These are phyloP conservation scores for Aegilops longissima DNA, from an alignment of 176 grass and related monocot genomes.

Conservation along the genomic window DNA sequence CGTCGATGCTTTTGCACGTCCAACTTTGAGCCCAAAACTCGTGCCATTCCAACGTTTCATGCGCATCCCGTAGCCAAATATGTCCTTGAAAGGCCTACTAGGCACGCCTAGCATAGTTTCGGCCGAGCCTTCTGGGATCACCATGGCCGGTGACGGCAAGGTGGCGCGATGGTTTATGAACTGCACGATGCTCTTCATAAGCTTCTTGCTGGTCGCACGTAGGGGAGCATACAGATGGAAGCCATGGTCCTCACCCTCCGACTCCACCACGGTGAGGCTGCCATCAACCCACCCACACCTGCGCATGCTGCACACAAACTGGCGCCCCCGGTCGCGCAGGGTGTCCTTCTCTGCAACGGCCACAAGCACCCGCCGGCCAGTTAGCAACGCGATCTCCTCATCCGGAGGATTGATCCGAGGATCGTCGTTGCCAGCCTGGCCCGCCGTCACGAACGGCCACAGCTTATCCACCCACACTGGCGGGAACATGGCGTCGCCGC, in stretches of 20 bases:
- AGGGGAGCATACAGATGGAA: neutral
- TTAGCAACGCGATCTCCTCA: neutral
- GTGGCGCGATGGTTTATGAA: neutral
- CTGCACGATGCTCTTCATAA: neutral
- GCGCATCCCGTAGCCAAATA: neutral
- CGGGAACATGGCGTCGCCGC: neutral
- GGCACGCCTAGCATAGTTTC: neutral
- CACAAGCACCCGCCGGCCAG: neutral
- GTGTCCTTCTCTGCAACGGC: slow-evolving; percentile 5
- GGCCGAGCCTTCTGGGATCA: too few relatives aligned
- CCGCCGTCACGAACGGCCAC: slow-evolving; percentile 32
- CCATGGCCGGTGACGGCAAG: too few relatives aligned
- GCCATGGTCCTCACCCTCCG: neutral
- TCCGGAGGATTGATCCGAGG: neutral
- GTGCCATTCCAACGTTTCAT: neutral
- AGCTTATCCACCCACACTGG: neutral
- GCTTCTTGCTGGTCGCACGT: neutral
- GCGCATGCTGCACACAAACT: neutral
- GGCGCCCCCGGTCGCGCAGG: neutral
- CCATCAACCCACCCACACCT: neutral
- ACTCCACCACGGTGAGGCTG: neutral
- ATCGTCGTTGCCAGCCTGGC: slow-evolving; percentile 37
- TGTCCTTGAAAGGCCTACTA: neutral
- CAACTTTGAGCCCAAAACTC: too few relatives aligned
- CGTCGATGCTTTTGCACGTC: too few relatives aligned